Evolutionary conservation across 2,329 filamentous ascomycete species (phyloP), one percentile per base, ranked within the genome.

Genomic region (Hypoxylon sp.): DNA sequence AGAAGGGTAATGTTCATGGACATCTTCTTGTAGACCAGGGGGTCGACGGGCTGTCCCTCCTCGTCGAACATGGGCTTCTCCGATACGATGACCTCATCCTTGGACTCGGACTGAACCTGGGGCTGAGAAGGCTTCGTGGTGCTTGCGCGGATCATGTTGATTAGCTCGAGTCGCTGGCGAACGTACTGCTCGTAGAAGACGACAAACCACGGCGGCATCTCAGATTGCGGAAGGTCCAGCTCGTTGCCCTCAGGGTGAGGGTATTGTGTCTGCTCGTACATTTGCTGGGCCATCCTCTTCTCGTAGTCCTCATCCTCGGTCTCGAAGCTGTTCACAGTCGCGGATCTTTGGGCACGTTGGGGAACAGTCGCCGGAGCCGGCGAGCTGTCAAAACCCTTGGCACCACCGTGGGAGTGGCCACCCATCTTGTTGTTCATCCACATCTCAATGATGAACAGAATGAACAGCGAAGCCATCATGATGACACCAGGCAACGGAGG

Each of bases 1-100:
- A 92, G 81, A 2, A 92, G 81, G 3, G 89, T 83, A 64, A 90
- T 91, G 73, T 92, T 89, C 66, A 91, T 79, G 2, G 89, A 82
- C 72, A 87, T 83, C 67, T 85, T 88, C 68, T 84, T 82, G 72
- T 83, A 81, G 5, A 80, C 74, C 7, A 72, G 55, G 4, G 78
- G 77, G 61, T 81, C 78, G 11, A 82, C 76, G 0, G 69, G 60
- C 55, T 78, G 72, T 10, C 77, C 77, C 50, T 82, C 78, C 35
- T 76, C 75, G 45, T 82, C 80, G 35, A 76, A 72, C 58, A 74
- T 76, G 0, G 68, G 71, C 48, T 74, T 72, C 59, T 78, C 71
- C 18, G 64, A 64, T 2, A 74, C 66, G 0, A 65, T 43, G 1
- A 75, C 64, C 10, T 74, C 66, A 62, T 62, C 45, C 46, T 65